Conservation (phyloP, 1,284 basidiomycete genomes). For the Trichosporon sp. region DNA sequence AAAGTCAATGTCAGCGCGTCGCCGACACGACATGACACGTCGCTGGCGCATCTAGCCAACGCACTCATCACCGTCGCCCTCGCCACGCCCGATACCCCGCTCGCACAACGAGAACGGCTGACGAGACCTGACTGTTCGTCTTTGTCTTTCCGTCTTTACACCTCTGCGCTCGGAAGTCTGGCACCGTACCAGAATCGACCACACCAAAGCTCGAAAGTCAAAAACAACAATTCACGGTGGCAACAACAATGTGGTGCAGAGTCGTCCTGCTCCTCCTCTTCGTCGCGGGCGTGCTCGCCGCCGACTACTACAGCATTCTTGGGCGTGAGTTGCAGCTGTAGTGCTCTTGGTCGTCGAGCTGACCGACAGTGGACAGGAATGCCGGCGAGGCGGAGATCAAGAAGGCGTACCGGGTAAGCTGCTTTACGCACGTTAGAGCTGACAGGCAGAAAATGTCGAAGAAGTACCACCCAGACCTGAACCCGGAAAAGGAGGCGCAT, state of each 20-base stretch:
- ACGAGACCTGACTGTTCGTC: neutral
- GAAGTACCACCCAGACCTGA: constrained; percentile 91
- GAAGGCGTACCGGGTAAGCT: constrained; percentile 66
- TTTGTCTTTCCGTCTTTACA: neutral
- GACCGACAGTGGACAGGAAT: constrained; percentile 61
- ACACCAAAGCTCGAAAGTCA: neutral
- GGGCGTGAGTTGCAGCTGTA: neutral
- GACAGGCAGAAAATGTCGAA: constrained; percentile 66
- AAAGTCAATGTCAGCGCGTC: constrained; percentile 5
- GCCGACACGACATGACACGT: neutral
- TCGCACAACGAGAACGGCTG: neutral
- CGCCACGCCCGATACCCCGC: neutral
- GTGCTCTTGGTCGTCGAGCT: neutral
- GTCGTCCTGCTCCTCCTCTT: neutral
- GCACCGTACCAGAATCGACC: neutral
- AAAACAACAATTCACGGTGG: neutral
- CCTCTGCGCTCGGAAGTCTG: neutral
- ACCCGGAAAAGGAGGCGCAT: constrained; percentile 74
- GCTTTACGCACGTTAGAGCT: neutral
- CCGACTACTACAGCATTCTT: constrained; percentile 1
- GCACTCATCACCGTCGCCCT: neutral
- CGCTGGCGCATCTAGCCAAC: neutral
- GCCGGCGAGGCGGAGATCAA: constrained; percentile 83
- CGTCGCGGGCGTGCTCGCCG: neutral
- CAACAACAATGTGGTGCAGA: neutral